These are phyloP conservation scores for Rutstroemia sp. DNA, from an alignment of 2,329 filamentous ascomycete species.

Conservation along the genomic window DNA sequence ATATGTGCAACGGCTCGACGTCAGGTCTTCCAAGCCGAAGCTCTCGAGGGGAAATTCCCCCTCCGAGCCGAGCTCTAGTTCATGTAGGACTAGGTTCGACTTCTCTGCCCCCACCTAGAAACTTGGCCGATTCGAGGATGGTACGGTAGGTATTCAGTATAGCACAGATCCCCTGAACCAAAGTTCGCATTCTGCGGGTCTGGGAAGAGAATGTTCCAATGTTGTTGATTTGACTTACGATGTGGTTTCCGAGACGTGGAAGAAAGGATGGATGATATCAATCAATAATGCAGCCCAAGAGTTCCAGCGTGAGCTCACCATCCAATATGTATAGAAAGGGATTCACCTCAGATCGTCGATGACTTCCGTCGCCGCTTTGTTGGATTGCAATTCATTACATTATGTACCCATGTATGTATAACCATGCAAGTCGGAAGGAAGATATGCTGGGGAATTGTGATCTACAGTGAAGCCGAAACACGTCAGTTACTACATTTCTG, in stretches of 20 bases:
- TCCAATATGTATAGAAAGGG: not conserved
- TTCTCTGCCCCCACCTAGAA: not conserved
- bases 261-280: not conserved
- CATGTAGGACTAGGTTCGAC: not conserved
- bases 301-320: not conserved
- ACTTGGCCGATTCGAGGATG: not conserved
- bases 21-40: too few relatives aligned
- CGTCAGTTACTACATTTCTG: not conserved
- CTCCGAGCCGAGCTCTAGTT: not conserved
- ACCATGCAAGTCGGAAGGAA: not conserved
- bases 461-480: not conserved
- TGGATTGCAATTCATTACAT: not conserved
- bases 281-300: not conserved
- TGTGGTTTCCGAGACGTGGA: not conserved
- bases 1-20: too few relatives aligned
- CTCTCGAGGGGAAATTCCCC: not conserved
- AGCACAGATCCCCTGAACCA: not conserved
- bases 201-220: not conserved
- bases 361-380: not conserved
- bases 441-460: not conserved
- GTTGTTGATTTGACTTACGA: not conserved
- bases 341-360: not conserved
- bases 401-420: not conserved
- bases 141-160: not conserved
- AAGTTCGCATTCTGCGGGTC: not conserved